Base-by-base conservation (phyloP, 805 yeast genomes). In the Pichia nanzhaoensis region DNA sequence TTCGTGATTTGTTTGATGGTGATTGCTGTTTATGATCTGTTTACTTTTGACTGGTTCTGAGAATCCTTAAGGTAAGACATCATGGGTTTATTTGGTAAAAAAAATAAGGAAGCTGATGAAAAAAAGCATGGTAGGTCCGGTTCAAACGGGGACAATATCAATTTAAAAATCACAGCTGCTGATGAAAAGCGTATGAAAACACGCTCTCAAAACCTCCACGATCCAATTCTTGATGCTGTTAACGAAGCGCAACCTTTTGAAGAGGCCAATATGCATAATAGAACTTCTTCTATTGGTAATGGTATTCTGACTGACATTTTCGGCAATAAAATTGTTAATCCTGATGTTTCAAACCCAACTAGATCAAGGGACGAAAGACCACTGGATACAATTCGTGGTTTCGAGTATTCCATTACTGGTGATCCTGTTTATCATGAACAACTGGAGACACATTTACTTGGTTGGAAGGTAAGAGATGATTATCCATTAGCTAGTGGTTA, bases 211-310 rank as follows among this genome's bases (percentile, higher is more conserved):
- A 77, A 83, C 45, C 79, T 83, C 28, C 87, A 84, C 54, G 97
- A 89, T 66, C 97, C 96, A n/a, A 82, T 93, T 48, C 69, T 93
- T 51, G 75, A 83, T 32, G 99, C 99, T 3, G 95, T 93, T 38
- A 89, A 84, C 59, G 98, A 91, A 65, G 91, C 84, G 8, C 98
- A 93, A 69, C 99, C 99, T 8, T 93, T 87, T 61, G 96, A 93
- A 66, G 77, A 76, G 59, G 58, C 70, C 68, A 63, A 61, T 44
- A 55, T 54, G 22, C 70, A 65, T 46, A 60, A 60, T 36, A 58
- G 69, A 56, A 58, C 52, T 41, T 53, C 64, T 7, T 64, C 68
- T 18, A 46, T 64, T 42, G 58, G 63, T 36, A 57, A 58, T 21
- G 80, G 80, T 24, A 71, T 69, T 35, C 59, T 80, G 56, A 77